Evolutionary conservation across 768 basidiomycete genomes (phyloP), one percentile per base, ranked within the genome.

Genomic region (Lentinula edodes): DNA sequence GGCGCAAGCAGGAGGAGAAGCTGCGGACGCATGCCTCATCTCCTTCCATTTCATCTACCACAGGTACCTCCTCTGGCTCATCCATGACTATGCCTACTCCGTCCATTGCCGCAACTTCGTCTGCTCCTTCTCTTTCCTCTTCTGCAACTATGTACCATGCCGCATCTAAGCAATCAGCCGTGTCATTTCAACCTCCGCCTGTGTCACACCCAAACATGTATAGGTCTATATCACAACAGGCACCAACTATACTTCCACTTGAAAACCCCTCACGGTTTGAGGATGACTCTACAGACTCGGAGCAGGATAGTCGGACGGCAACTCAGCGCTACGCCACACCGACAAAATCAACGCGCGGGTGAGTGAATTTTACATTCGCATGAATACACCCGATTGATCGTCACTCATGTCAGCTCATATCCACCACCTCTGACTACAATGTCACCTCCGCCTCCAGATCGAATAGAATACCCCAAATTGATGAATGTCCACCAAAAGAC

Each of bases 401-500:
- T 56, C 53, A 32, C 15, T 39, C 1, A 43, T 56, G 9, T 34
- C 12, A 41, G 34, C 41, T 18, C 70, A 3, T 82, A 83, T 66
- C 83, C 82, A 16, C 74, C 81, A 34, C 87, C 88, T 39, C 76
- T 88, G 52, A 90, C 89, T 1, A 89, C 87, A 0, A 90, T 89
- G 9, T 87, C 90, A 35, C 84, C 87, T 4, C 78, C 84, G n/a
- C 82, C 86, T 15, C 76, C 79, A 5, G 76, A 79, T 39, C 68
- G 75, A 18, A 73, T 87, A 58, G 78, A 78, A 38, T 90, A 89
- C 66, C 89, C 90, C 1, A 77, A 83, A 15, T 81, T 92, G 38
- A 93, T 93, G 91, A 85, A 87, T 1, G 82, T 83, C 60, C 91
- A 93, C 62, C 91, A 93, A 71, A 80, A 84, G 60, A 79, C 74